These are phyloP conservation scores for Zea luxurians DNA, from an alignment of 176 grass and related monocot species.

Conservation along the genomic window DNA sequence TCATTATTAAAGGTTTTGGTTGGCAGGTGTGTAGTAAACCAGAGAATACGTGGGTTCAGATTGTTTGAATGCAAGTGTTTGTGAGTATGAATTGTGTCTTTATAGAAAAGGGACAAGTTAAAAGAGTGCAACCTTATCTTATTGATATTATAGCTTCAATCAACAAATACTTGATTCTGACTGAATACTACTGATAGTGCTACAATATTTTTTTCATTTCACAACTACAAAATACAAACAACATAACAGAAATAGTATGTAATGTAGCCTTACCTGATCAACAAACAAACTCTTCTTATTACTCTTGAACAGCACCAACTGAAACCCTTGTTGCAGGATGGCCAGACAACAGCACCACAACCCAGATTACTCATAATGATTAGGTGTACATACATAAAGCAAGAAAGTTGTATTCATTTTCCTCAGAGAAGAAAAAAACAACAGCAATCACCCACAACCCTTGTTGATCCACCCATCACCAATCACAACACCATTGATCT, in stretches of 20 bases:
- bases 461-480: constrained; percentile 96
- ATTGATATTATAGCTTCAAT: constrained; percentile 3
- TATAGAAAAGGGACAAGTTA: not conserved
- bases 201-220: not conserved
- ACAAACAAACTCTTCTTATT: constrained; percentile 93
- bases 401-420: not conserved
- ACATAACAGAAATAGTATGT: not conserved
- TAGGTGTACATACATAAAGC: not conserved
- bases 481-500: constrained; percentile 89
- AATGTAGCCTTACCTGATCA: constrained; percentile 69
- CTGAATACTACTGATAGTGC: not conserved
- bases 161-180: not conserved
- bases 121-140: not conserved
- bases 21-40: not conserved
- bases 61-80: not conserved
- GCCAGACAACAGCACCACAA: constrained; percentile 23
- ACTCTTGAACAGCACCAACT: constrained; percentile 93
- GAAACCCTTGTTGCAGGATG: constrained; percentile 81
- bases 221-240: not conserved
- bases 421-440: not conserved
- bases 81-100: not conserved
- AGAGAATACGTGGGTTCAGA: not conserved
- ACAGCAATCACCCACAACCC: constrained; percentile 33
- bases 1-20: not conserved
- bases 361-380: not conserved